Evolutionary conservation across 2,329 filamentous ascomycete species (phyloP).

Genomic region (Pseudovirgaria hyperparasitica): DNA sequence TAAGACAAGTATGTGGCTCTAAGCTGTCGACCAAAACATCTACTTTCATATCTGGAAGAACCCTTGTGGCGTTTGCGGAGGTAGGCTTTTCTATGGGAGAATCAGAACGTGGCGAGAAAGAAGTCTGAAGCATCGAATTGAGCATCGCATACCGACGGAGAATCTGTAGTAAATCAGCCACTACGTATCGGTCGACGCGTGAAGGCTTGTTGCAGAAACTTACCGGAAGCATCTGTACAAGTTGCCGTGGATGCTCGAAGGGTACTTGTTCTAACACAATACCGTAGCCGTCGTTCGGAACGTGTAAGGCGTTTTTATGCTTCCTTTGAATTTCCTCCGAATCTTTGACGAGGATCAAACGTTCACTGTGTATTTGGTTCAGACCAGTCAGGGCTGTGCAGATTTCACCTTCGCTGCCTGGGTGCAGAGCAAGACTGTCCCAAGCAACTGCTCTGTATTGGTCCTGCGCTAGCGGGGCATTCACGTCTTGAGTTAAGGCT

Average conservation of each 20-base stretch:
- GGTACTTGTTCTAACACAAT: constrained; percentile 54
- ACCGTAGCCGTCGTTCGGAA: constrained; percentile 62
- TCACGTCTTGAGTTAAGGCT: constrained; percentile 47
- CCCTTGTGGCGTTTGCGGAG: constrained; percentile 6
- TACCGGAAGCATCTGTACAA: constrained; percentile 58
- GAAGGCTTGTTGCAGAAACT: neutral
- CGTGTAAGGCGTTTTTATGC: constrained; percentile 49
- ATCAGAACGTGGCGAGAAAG: constrained; percentile 35
- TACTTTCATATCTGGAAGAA: constrained; percentile 19
- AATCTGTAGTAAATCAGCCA: constrained; percentile 9
- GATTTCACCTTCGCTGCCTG: constrained; percentile 29
- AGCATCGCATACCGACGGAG: constrained; percentile 66
- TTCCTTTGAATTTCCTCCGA: constrained; percentile 12
- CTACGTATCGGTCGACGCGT: constrained; percentile 2
- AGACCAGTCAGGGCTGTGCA: constrained; percentile 41
- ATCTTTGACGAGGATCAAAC: constrained; percentile 30
- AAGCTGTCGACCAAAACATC: neutral
- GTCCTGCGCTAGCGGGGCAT: constrained; percentile 43
- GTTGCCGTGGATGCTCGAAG: constrained; percentile 66
- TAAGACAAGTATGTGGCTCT: neutral
- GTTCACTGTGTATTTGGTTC: constrained; percentile 36
- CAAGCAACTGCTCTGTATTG: constrained; percentile 34
- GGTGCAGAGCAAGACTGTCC: constrained; percentile 37
- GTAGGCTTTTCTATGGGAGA: constrained; percentile 7
- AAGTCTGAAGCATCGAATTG: constrained; percentile 49